Evolutionary conservation across 2,329 filamentous ascomycete species (phyloP), one percentile per base, ranked within the genome.

Genomic region (Cytospora leucostoma): DNA sequence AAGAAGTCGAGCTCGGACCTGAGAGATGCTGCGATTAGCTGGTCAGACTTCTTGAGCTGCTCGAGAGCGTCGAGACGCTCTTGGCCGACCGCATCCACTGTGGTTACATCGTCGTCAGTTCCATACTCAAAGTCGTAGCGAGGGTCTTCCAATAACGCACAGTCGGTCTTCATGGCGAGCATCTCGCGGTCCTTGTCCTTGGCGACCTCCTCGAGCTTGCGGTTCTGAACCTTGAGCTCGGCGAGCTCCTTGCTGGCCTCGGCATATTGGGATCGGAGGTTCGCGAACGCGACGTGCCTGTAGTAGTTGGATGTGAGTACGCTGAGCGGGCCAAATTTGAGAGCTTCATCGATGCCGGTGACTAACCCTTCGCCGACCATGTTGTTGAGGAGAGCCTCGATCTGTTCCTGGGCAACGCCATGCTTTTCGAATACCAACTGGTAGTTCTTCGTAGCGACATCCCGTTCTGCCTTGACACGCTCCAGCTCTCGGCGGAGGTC

Each of bases 341-440:
- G 67, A 49, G 74, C 70, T 64, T 70, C 71, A 62, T 80, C 70
- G 32, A 78, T 68, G 64, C 71, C 70, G 40, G 66, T 67, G 51
- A 83, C 85, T 81, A 79, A 87, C 84, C 79, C 83, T 78, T 86
- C 81, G 64, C 75, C 75, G n/a, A 77, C 76, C 70, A 79, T 76
- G 65, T 82, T 80, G 64, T 78, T 77, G 67, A 84, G 76, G 35
- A 88, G 70, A 17, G 82, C 80, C 66, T 81, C 78, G 66, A 88
- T 76, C 71, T 88, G 85, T 65, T 85, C 80, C 70, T 87, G 82
- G 8, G 79, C 76, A 56, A 88, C 76, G 15, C 81, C 80, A 65
- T 84, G 78, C 71, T 85, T 84, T 72, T 88, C 84, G 65, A 85
- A 82, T 1, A 87, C 75, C 5, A 83, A 80, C 69, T 83, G 84